A percentile compares a stretch with the other conserved stretches of the same genome.
phyloP scores from a whole-genome alignment of 257 asterid genomes.

The Dorcoceras hygrometricum region DNA sequence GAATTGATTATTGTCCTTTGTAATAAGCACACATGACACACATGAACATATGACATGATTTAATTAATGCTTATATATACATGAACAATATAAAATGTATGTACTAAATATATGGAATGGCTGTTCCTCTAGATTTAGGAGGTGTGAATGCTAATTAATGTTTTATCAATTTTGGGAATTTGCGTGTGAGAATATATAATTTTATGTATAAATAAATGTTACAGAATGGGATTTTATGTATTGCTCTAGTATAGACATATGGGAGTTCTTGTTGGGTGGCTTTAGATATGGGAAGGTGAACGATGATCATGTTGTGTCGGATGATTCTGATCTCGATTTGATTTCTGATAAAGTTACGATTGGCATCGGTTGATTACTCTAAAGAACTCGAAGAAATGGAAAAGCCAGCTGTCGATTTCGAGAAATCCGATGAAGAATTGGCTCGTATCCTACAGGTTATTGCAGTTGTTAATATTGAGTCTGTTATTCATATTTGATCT shows the following conservation, averaged over 20 bases:
- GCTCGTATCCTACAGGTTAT: slow-evolving; percentile 83
- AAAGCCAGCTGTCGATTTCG: slow-evolving; percentile 33
- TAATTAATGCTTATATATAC: no score
- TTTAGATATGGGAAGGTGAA: slow-evolving; percentile 63
- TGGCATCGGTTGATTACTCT: slow-evolving; percentile 53
- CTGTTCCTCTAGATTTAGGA: no score
- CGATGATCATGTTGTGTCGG: slow-evolving; percentile 41
- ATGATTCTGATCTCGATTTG: slow-evolving; percentile 60
- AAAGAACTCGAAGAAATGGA: slow-evolving; percentile 30
- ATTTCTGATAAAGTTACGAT: slow-evolving; percentile 55
- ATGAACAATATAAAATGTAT: no score
- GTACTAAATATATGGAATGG: no score
- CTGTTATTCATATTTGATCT: slow-evolving; percentile 4
- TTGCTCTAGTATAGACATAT: neutral
- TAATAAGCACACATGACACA: no score
- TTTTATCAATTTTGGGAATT: no score
- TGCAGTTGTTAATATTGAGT: neutral
- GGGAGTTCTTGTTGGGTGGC: slow-evolving; percentile 3
- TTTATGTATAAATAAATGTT: neutral
- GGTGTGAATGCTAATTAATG: no score
- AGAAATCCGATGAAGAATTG: slow-evolving; percentile 74
- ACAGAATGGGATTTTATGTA: neutral
- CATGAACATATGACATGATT: no score
- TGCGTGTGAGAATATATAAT: neutral
- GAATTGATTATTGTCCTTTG: no score